Base-by-base conservation (phyloP, 495 filamentous ascomycete genomes). In the Hyaloscypha finlandica region DNA sequence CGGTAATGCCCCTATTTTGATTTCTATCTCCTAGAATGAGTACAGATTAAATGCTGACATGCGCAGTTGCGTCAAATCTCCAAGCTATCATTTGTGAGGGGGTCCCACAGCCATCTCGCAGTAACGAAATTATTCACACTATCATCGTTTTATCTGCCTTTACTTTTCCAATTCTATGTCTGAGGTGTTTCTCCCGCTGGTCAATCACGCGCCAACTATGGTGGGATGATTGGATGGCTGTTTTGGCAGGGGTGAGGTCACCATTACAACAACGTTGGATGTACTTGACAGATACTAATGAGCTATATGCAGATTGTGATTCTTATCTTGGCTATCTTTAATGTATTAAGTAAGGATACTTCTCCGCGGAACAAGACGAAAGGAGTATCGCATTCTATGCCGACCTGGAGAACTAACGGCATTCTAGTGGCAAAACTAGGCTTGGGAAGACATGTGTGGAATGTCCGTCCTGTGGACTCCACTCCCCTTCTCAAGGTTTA, bases 181-280 rank as follows among this genome's bases (percentile, higher is more conserved):
- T 65, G 22, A 35, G 67, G 25, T 69, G 60, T 32, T 12, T 69
- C 14, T 55, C 67, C 6, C 35, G 67, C 30, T 37, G 48, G 6
- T 45, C n/a, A 5, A 52, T 69, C 1, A 20, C 67, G 20, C 19
- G 32, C 9, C 14, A 29, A 14, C 11, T 69, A 5, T 69, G 67
- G 67, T 69, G 67, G 67, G 67, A 69, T 61, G 67, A 69, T 39
- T 69, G 67, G 67, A 22, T 57, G 12, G 58, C 61, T 12, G 4
- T 64, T 6, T 9, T 37, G 2, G 67, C 67, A 25, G 48, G 45
- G 0, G 62, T 69, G 19, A 64, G 67, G 19, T 31, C 30, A n/a
- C 32, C 39, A 22, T 20, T n/a, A 20, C 33, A 32, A 48, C 32
- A 42, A 9, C 9, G 8, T 14, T 29, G 53, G 3, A 20, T 16